A percentile compares a stretch with the other conserved stretches of the same genome.
These are phyloP conservation scores for Rosa persica DNA, from an alignment of 306 rosid genomes.

Conservation along the genomic window DNA sequence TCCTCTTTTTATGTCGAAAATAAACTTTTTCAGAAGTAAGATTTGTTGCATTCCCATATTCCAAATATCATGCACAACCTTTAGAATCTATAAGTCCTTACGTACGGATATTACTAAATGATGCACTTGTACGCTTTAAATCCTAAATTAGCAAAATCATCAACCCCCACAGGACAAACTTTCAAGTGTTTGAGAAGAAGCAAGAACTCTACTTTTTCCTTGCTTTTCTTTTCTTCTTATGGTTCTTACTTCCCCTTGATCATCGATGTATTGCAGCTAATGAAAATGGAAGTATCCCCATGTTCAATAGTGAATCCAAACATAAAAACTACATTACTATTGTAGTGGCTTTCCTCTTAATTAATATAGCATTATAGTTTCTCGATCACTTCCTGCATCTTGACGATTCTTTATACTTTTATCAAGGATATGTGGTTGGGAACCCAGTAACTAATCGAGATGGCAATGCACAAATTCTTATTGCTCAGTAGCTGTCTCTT, in stretches of 20 bases:
- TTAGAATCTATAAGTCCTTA: neutral
- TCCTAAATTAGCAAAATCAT: too few relatives aligned
- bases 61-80: neutral
- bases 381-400: neutral
- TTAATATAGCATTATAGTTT: neutral
- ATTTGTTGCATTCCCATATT: neutral
- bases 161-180: too few relatives aligned
- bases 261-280: neutral
- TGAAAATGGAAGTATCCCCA: slow-evolving; percentile 8
- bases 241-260: neutral
- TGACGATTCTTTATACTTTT: neutral
- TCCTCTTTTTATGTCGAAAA: neutral
- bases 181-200: too few relatives aligned
- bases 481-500: slow-evolving; percentile 17
- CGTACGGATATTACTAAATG: neutral
- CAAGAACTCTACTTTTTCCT: too few relatives aligned
- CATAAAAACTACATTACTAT: neutral
- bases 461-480: slow-evolving; percentile 6
- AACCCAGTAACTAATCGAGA: slow-evolving; percentile 26
- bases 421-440: slow-evolving; percentile 27
- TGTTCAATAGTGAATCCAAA: neutral
- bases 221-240: neutral
- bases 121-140: too few relatives aligned
- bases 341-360: neutral
- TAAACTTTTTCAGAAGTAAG: neutral